phyloP scores from a whole-genome alignment of 441 rosid genomes.

The Corymbia calophylla region DNA sequence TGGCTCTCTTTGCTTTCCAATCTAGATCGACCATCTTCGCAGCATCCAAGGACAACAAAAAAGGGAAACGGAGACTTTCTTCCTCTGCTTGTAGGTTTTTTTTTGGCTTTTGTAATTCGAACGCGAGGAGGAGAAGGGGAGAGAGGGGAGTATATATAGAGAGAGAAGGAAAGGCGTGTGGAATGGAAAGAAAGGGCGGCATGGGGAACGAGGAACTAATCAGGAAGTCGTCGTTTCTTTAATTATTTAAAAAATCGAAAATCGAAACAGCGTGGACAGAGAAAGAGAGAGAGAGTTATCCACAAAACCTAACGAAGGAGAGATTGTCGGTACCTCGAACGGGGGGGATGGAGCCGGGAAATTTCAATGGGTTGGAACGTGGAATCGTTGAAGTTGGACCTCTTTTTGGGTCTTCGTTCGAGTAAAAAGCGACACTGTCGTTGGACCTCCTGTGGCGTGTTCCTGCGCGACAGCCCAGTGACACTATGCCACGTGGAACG shows the following conservation, averaged over 20 bases:
- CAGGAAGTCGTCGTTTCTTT: not conserved
- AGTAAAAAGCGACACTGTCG: not conserved
- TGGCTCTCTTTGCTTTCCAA: conserved; percentile 58
- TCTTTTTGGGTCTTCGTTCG: not conserved
- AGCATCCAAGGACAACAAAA: not conserved
- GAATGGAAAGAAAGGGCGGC: not conserved
- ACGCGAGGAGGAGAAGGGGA: not conserved
- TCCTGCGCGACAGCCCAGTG: not conserved
- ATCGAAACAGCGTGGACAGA: not conserved
- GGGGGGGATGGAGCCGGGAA: not conserved
- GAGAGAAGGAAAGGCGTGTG: not conserved
- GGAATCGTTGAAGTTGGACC: not conserved
- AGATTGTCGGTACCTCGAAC: not conserved
- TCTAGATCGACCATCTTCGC: conserved; percentile 65
- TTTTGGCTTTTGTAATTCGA: not conserved
- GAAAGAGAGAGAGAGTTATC: not conserved
- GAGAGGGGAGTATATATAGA: not conserved
- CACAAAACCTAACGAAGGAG: not conserved
- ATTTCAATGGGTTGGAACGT: not conserved
- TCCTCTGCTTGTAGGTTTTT: not conserved
- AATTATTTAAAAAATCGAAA: not conserved
- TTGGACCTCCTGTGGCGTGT: not conserved
- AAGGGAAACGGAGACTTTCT: not conserved
- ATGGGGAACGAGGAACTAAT: not conserved
- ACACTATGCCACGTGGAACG: not conserved